A percentile compares a stretch with the other conserved stretches of the same genome.
Evolutionary conservation across 2,329 filamentous ascomycete genomes (phyloP).

Genomic region (Albophoma yamanashiensis): DNA sequence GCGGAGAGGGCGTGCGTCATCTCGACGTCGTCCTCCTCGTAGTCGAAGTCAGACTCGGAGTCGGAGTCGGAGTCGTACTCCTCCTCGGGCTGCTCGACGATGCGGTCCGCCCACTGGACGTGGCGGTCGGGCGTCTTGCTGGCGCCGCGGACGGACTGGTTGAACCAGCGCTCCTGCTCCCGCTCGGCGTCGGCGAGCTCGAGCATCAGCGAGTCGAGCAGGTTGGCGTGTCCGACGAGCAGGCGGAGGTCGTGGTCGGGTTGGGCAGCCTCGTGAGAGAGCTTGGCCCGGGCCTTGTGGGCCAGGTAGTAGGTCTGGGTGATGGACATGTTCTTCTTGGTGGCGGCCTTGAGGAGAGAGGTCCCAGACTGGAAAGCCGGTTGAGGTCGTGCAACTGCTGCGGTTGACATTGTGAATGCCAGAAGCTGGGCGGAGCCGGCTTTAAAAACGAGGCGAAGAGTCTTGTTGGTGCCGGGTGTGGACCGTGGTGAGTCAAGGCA

Average conservation of each 20-base stretch:
- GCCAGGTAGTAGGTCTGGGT: conserved; percentile 98
- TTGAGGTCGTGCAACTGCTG: conserved; percentile 13
- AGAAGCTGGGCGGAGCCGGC: conserved; percentile 3
- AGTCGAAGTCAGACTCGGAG: conserved; percentile 31
- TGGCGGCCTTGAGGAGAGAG: conserved; percentile 21
- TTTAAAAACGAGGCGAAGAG: conserved; percentile 1
- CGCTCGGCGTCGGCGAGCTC: conserved; percentile 84
- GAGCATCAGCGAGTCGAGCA: conserved; percentile 92
- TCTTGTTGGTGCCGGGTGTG: neutral
- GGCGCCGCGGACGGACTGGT: conserved; percentile 79
- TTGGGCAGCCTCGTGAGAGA: conserved; percentile 80
- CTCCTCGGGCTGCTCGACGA: conserved; percentile 63
- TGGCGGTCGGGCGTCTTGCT: conserved; percentile 53
- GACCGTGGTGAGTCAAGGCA: conserved; percentile 15
- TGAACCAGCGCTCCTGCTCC: conserved; percentile 97
- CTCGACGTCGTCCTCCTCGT: conserved; percentile 50
- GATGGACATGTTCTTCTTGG: conserved; percentile 86
- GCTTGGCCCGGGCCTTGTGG: conserved; percentile 93
- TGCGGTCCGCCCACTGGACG: conserved; percentile 78
- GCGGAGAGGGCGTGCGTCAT: conserved; percentile 39
- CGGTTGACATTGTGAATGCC: conserved; percentile 17
- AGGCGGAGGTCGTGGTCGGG: conserved; percentile 90
- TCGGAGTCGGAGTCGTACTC: conserved; percentile 48
- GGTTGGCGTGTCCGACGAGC: conserved; percentile 95
- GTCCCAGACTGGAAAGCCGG: conserved; percentile 2